Percentiles rank a stretch among this genome's conserved stretches.
Conservation (phyloP, 169 alveolate species). For the Plasmodium chabaudi region DNA sequence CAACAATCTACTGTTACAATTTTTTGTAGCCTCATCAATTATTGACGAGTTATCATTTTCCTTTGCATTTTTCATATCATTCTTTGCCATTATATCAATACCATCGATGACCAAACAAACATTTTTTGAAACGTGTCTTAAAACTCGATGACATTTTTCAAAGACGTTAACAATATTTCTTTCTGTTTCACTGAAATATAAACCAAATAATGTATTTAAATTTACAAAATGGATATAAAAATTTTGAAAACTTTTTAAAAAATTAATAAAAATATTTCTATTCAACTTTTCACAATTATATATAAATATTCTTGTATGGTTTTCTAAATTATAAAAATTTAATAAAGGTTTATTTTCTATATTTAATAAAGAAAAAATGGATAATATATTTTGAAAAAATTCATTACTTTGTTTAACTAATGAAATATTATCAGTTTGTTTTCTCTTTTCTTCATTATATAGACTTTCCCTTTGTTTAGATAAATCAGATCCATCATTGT, state of each 20-base stretch:
- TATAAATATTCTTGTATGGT: conserved; percentile 49
- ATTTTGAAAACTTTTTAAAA: conserved; percentile 8
- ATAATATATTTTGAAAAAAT: conserved; percentile 18
- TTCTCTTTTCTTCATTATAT: too few species aligned
- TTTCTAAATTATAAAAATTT: conserved; percentile 45
- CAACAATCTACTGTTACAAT: conserved; percentile 21
- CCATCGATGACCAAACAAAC: conserved; percentile 57
- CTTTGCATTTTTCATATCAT: not conserved
- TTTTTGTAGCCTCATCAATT: not conserved
- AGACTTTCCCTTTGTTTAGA: too few species aligned
- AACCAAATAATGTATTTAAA: conserved; percentile 63
- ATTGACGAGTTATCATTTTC: not conserved
- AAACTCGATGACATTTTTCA: conserved; percentile 19
- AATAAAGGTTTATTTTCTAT: conserved; percentile 25
- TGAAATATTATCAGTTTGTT: not conserved
- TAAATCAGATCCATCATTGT: too few species aligned
- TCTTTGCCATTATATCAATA: conserved; percentile 40
- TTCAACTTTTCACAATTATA: conserved; percentile 62
- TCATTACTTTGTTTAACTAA: not conserved
- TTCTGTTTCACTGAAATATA: conserved; percentile 68
- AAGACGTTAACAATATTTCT: conserved; percentile 46
- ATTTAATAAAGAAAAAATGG: conserved; percentile 24
- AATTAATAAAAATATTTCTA: conserved; percentile 15
- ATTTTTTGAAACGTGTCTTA: not conserved
- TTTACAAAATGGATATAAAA: conserved; percentile 33